Evolutionary conservation across 108 stramenopile species (phyloP), one percentile per base, ranked within the genome.

Genomic region (Asterionellopsis glacialis): DNA sequence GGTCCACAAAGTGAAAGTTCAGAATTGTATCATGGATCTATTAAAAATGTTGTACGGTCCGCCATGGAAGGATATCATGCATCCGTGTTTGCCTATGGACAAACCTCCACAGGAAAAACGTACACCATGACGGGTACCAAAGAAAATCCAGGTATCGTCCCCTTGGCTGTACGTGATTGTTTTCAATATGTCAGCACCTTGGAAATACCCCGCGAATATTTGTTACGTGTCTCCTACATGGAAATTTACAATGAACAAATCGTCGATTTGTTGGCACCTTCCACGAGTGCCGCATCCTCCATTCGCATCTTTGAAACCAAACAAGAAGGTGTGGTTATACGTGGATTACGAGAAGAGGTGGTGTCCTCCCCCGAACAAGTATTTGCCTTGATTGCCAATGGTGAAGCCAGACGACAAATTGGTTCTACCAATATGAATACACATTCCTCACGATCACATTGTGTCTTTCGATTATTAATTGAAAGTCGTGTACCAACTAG

Each of bases 181-280:
- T 91, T 91, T 60, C 71, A 65, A 25, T 82, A 77, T 44, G 72
- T 90, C 48, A 5, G 5, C 33, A 33, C 33, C 33, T 64, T 63
- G 45, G 43, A 66, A 40, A 67, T 55, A 28, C 55, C 53, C 15
- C 60, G 90, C 24, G 90, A 88, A 63, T 91, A 91, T 70, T 44
- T 91, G 1, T 57, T 91, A 48, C 73, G 90, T 41, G 83, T 93
- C n/a, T 81, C 77, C 26, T 99, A 94, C 67, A 65, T 99, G 22
- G 98, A 99, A 72, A 93, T 95, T 23, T 77, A 77, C 70, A 96
- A 98, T 57, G 96, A 97, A 61, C 79, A 93, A 49, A 91, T 99
- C 26, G 80, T 88, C 22, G 98, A 99, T 64, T 74, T 99, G 55
- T 72, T 91, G 41, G 75, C 77, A 19, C 61, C 75, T 11, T 57